These are phyloP conservation scores for Leptographium galeiforme DNA, from an alignment of 2,329 filamentous ascomycete genomes.

Conservation along the genomic window DNA sequence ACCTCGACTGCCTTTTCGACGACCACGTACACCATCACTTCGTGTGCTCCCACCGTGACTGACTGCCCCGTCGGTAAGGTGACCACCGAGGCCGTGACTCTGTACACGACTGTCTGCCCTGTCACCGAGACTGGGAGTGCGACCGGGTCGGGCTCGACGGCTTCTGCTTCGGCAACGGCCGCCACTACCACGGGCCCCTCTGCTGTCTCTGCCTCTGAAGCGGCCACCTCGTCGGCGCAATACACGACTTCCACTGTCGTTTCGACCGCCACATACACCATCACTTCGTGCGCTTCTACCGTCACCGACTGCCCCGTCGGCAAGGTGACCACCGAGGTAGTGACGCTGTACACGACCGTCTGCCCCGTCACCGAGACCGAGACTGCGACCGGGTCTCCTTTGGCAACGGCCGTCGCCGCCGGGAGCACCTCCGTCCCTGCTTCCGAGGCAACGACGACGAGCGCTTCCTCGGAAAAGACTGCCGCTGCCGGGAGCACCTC, in stretches of 20 bases:
- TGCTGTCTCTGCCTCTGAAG: neutral
- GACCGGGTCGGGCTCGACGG: no score
- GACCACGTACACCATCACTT: neutral
- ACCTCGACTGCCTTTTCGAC: no score
- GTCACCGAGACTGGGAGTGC: no score
- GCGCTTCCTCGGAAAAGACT: no score
- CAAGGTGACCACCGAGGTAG: conserved; percentile 15
- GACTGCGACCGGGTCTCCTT: neutral
- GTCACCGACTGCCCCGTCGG: conserved; percentile 16
- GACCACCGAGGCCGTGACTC: neutral
- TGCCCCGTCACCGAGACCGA: conserved; percentile 22
- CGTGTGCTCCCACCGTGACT: neutral
- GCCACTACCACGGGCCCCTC: no score
- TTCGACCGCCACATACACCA: conserved; percentile 11
- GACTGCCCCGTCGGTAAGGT: neutral
- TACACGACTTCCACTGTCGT: conserved; percentile 6
- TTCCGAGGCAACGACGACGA: no score
- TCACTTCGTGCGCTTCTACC: conserved; percentile 15
- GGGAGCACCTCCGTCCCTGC: no score
- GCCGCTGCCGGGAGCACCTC: no score
- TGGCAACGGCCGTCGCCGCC: no score
- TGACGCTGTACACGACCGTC: conserved; percentile 22
- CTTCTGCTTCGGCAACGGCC: no score
- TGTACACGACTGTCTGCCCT: no score
- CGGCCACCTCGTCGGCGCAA: neutral